Percentiles rank a stretch among this genome's conserved stretches.
phyloP scores from a whole-genome alignment of 345 rosid genomes.

The Arabidopsis arenosa region DNA sequence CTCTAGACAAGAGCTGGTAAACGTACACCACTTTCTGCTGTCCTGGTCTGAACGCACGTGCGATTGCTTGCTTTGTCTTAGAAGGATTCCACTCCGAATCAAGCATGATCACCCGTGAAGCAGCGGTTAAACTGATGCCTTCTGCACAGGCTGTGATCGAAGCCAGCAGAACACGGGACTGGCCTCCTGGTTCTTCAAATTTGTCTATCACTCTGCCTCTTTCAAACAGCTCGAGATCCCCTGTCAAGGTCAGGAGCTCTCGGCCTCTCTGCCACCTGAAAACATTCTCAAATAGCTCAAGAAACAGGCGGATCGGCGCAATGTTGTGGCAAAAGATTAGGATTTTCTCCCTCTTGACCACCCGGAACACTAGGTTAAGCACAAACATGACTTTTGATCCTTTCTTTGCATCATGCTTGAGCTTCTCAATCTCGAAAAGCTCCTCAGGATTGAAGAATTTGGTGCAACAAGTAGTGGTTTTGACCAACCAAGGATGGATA shows the following conservation, averaged over 20 bases:
- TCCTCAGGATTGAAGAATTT: conserved; percentile 61
- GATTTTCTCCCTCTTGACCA: conserved; percentile 73
- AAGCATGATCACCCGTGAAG: conserved; percentile 79
- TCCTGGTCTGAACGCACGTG: conserved; percentile 90
- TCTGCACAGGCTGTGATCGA: conserved; percentile 96
- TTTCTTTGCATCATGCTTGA: conserved; percentile 61
- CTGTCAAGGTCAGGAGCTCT: conserved; percentile 77
- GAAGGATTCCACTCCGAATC: conserved; percentile 95
- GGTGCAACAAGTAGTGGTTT: conserved; percentile 64
- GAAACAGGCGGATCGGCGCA: conserved; percentile 75
- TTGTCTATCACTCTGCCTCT: conserved; percentile 82
- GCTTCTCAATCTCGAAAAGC: conserved; percentile 59
- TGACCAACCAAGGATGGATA: conserved; percentile 84
- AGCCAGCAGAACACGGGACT: conserved; percentile 71
- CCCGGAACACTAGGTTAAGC: conserved; percentile 77
- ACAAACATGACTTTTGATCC: conserved; percentile 95
- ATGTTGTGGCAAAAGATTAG: conserved; percentile 93
- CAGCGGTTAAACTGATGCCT: conserved; percentile 91
- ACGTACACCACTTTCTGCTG: conserved; percentile 91
- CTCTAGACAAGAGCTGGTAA: conserved; percentile 82
- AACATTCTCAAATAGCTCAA: conserved; percentile 68
- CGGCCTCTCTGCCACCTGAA: conserved; percentile 79
- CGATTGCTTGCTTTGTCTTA: conserved; percentile 93
- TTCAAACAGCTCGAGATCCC: conserved; percentile 88
- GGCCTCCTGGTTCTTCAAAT: conserved; percentile 75